Base-by-base conservation (phyloP, 2,329 filamentous ascomycete genomes). In the Beauveria bassiana region DNA sequence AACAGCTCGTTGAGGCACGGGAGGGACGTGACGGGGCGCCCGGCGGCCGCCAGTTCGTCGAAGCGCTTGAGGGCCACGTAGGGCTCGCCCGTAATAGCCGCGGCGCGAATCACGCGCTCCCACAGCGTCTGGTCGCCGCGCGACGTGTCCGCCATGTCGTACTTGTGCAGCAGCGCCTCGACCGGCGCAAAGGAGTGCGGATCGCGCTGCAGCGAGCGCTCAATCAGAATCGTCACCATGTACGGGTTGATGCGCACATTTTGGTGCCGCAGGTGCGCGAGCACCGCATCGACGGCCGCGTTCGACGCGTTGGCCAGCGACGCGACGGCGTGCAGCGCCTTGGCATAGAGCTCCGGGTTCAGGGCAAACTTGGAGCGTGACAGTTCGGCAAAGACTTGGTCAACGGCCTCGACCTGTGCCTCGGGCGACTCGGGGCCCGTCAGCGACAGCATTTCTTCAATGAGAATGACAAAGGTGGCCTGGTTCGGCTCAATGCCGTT, bases 191-290 rank as follows among this genome's bases (percentile, higher is more conserved):
- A 74, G 66, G 89, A 79, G 0, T 86, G 85, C 2, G 84, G 83
- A 1, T 74, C 64, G 56, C 78, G 79, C 9, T 77, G 68, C 69
- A 93, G 88, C 70, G 87, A 87, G 69, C 88, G 79, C 51, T 87
- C 82, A 51, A 89, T 77, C 22, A 95, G 81, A 68, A 87, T 89
- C 26, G 89, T 93, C 75, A 89, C 89, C 68, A 91, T 89, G 66
- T 91, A 82, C 1, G 84, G 73, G 4, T 82, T 83, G 2, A 85
- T 79, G 53, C 79, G 70, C 49, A 87, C 68, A 22, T 81, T 80
- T 26, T 78, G 74, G 6, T 68, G 66, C 56, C 75, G 74, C 80
- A 95, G 88, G 70, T 88, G 83, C 1, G 77, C 73, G 49, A 91
- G 78, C 8, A 93, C 79, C 1, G 79, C 79, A 50, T 81, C 79